Base-by-base conservation (phyloP, 768 basidiomycete species). In the Imleria badia region DNA sequence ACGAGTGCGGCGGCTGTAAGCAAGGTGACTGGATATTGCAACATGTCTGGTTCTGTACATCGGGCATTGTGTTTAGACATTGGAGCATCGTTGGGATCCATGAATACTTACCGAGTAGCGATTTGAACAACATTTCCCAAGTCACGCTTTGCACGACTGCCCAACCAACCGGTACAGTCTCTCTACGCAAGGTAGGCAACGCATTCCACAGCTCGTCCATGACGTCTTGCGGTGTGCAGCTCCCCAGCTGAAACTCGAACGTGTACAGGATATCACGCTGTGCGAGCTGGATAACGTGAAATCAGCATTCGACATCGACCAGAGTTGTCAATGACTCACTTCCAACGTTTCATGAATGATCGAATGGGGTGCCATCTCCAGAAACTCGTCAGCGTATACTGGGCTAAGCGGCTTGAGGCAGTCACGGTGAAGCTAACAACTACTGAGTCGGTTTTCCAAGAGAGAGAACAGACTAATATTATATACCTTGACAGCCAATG, bases 141-240 rank as follows among this genome's bases (percentile, higher is more conserved):
- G 78, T 73, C 52, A 77, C 72, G 30, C 72, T 59, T 61, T 77
- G 74, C 8, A 78, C 75, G 13, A 64, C 60, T 34, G 72, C 66
- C 84, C 85, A 85, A 6, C 80, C 77, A 8, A 65, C 51, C 17
- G 52, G 48, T 8, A 42, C 61, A 19, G 81, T 63, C 9, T 80
- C 70, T 22, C 66, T 59, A 3, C 78, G 79, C 15, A 87, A 70
- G 0, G 78, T 76, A 1, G 85, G 80, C 7, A 83, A 70, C 8
- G 81, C 81, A 29, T 64, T 52, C 82, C 82, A 85, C 1, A 87
- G 60, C 54, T 87, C 84, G 49, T 82, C 79, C 54, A 87, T 58
- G 22, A 85, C 64, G 34, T 70, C 71, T 45, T 69, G 72, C 0
- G 78, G 78, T 33, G 83, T 82, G 14, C 82, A 84, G 34, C 74